Evolutionary conservation across 2,329 filamentous ascomycete genomes (phyloP).

Genomic region (Fusarium devonianum): DNA sequence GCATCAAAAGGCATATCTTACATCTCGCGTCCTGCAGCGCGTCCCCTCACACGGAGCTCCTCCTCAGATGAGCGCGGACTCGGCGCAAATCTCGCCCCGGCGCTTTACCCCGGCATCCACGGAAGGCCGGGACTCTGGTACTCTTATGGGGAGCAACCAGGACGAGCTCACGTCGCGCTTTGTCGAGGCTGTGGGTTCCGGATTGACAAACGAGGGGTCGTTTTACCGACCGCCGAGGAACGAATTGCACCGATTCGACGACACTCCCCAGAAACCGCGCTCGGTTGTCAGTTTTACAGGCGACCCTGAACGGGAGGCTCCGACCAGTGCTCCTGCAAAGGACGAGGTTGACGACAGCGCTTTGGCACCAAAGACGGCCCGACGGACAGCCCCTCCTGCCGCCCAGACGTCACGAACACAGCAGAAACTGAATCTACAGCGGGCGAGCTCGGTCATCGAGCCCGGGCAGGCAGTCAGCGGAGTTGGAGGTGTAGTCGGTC

Average conservation of each 20-base stretch:
- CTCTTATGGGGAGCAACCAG: conserved; percentile 46
- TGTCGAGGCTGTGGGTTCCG: conserved; percentile 60
- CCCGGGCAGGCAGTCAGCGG: conserved; percentile 57
- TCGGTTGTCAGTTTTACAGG: conserved; percentile 51
- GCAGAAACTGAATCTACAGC: conserved; percentile 77
- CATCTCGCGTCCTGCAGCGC: conserved; percentile 71
- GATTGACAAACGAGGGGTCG: conserved; percentile 58
- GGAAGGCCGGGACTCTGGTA: conserved; percentile 38
- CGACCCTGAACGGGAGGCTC: conserved; percentile 39
- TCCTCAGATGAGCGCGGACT: conserved; percentile 69
- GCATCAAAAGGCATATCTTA: conserved; percentile 70
- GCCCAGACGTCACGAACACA: conserved; percentile 72
- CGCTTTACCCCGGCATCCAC: conserved; percentile 46
- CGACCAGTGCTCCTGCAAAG: conserved; percentile 31
- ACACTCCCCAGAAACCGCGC: conserved; percentile 50
- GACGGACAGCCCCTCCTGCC: conserved; percentile 50
- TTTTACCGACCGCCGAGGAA: conserved; percentile 54
- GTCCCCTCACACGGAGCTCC: conserved; percentile 67
- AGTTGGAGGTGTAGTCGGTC: conserved; percentile 50
- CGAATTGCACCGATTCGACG: conserved; percentile 44
- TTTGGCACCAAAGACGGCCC: conserved; percentile 55
- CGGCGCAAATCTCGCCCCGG: conserved; percentile 51
- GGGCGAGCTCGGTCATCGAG: conserved; percentile 76
- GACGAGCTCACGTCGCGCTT: conserved; percentile 67
- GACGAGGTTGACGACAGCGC: conserved; percentile 53